Base-by-base conservation (phyloP, 2,329 filamentous ascomycete genomes). In the Echinosphaeria canescens region DNA sequence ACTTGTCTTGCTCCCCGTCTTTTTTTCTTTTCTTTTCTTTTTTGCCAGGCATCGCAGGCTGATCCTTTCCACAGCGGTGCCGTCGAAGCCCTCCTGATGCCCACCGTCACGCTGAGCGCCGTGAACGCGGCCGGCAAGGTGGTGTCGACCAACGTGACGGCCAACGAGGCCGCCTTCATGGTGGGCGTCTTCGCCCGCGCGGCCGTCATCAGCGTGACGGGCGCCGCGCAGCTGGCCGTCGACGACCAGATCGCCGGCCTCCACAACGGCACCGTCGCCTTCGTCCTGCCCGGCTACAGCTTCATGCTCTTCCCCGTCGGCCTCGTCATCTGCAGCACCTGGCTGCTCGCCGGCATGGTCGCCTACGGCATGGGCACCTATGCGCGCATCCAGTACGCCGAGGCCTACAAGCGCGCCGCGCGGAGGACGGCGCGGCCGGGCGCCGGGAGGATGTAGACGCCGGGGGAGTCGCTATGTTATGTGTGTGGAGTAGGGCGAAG, bases 251-350 rank as follows among this genome's bases (percentile, higher is more conserved):
- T 58, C 1, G 45, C 41, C 1, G 47, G 43, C 4, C 47, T 69
- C 14, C 38, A 39, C 26, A 61, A 62, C 38, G 56, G 57, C 34
- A 61, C 56, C 10, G 54, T 62, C 9, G 65, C 71, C 2, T 81
- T 81, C 36, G 54, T 78, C 10, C 50, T 82, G 2, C 75, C 75
- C 0, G 75, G 75, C 24, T 59, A 66, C 22, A 59, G 64, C 32
- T 56, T 81, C 28, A 54, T 75, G 38, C 64, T 80, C 32, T 71
- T 76, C 46, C 75, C 75, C 6, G 51, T 73, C 16, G 75, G 75
- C 12, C 50, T 74, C n/a, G 50, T 78, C 35, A 57, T 82, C 37
- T 74, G 64, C 3, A 50, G 59, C 22, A 39, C 61, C 10, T 82
- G 75, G 72, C 45, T 66, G 2, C 33, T 59, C 1, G 32, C 75